These are phyloP conservation scores for Cystobasidium pallidum DNA, from an alignment of 1,284 basidiomycete genomes.

Conservation along the genomic window DNA sequence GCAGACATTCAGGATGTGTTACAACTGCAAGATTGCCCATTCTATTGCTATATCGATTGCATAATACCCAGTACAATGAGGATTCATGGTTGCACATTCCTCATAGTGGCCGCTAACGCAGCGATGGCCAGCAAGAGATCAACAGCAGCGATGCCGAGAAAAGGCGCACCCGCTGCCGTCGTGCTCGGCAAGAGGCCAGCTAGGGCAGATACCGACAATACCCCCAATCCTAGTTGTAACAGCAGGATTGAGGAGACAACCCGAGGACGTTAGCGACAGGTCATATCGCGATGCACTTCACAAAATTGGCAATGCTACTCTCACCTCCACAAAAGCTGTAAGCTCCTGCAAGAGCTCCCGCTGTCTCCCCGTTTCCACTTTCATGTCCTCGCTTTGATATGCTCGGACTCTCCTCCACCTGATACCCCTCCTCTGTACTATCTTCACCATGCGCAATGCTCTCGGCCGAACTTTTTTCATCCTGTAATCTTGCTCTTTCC, in stretches of 20 bases:
- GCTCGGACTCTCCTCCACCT: not conserved
- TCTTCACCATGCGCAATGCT: no score
- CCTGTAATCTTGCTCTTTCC: slow-evolving; percentile 15
- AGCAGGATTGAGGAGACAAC: not conserved
- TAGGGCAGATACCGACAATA: slow-evolving; percentile 45
- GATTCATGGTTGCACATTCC: not conserved
- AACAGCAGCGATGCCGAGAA: slow-evolving; percentile 42
- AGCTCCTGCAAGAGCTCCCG: slow-evolving; percentile 45
- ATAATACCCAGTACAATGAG: not conserved
- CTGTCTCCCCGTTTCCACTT: slow-evolving; percentile 40
- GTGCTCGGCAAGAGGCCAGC: slow-evolving; percentile 46
- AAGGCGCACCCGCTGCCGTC: slow-evolving; percentile 42
- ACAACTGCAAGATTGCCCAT: not conserved
- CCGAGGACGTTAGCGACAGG: not conserved
- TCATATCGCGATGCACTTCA: no score
- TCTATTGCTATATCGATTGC: not conserved
- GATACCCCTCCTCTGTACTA: not conserved
- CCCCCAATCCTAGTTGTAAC: slow-evolving; percentile 45
- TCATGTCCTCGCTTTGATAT: not conserved
- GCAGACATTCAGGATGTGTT: slow-evolving; percentile 47
- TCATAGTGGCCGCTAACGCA: slow-evolving; percentile 39
- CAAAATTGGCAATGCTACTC: slow-evolving; percentile 1
- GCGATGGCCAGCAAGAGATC: slow-evolving; percentile 38
- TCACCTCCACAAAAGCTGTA: slow-evolving; percentile 49
- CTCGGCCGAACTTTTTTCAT: not conserved